Conservation (phyloP, 179 eudicot species). For the Silene vulgaris region DNA sequence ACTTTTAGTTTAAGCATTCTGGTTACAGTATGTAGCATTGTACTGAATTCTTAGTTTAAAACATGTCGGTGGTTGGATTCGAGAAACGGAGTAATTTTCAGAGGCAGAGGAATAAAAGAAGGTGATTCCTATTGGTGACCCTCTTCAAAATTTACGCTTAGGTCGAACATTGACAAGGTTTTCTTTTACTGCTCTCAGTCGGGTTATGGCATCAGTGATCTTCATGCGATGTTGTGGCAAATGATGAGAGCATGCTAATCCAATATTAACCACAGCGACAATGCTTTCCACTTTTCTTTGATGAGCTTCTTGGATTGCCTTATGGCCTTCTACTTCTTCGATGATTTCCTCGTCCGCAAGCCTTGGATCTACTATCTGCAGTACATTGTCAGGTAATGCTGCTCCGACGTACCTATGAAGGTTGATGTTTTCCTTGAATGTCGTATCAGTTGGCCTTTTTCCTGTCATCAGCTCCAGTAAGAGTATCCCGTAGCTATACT, state of each 20-base stretch:
- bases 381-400: conserved; percentile 13
- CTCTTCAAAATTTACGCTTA: neutral
- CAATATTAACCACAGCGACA: conserved; percentile 5
- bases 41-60: no score
- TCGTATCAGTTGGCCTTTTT: conserved; percentile 18
- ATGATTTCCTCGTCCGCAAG: conserved; percentile 6
- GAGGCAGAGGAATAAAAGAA: no score
- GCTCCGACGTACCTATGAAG: conserved; percentile 22
- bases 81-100: no score
- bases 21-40: no score
- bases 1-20: no score
- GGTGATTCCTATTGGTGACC: neutral
- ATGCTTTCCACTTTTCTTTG: neutral
- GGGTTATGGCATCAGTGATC: conserved; percentile 5
- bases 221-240: conserved; percentile 15
- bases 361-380: conserved; percentile 11
- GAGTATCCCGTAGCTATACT: conserved; percentile 28
- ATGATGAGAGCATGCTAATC: conserved; percentile 22
- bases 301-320: neutral
- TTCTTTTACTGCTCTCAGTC: conserved; percentile 5
- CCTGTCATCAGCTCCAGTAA: conserved; percentile 23
- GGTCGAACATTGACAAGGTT: neutral
- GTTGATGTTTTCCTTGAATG: conserved; percentile 17
- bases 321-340: neutral
- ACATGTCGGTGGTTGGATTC: no score